Evolutionary conservation across 2,329 filamentous ascomycete species (phyloP), one percentile per base, ranked within the genome.

Genomic region (Colletotrichum aenigma): DNA sequence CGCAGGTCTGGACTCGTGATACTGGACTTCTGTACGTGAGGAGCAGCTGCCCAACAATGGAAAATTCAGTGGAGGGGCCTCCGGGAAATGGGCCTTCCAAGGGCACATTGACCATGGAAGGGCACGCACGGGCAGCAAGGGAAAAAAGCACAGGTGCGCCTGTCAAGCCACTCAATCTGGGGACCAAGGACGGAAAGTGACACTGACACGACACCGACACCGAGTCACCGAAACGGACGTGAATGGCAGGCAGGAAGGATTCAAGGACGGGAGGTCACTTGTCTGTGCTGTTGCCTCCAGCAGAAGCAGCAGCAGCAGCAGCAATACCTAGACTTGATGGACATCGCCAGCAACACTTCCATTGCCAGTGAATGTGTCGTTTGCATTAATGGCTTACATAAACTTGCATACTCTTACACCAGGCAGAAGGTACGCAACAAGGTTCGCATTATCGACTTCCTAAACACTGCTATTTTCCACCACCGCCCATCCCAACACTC

Each of bases 401-500:
- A 71, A 21, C 60, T 15, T 52, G 48, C 66, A 60, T 70, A 36
- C 24, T 43, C 38, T 30, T 21, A 15, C 52, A 21, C 52, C 21
- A 18, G n/a, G 10, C 34, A 21, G 58, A 61, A 21, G 30, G 18
- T 16, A 34, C 58, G 58, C 60, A 58, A 74, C 67, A 74, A 56
- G 67, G 56, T 66, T 74, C 48, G 60, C 60, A 60, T 74, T 60
- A 71, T 66, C 71, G 26, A 71, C 71, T 43, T 69, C 65, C 64
- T 38, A 38, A 67, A 52, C 64, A 56, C 48, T 66, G 64, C 21
- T 52, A 36, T 65, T 70, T 52, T 36, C 71, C 66, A 24, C 36
- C 48, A 58, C 24, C 36, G 34, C 48, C 43, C 65, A 26, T 24
- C 32, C 66, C 38, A 52, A 52, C 24, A 43, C 64, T 8, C 55